Evolutionary conservation across 2,329 filamentous ascomycete genomes (phyloP).

Genomic region (Apiospora kogelbergensis): DNA sequence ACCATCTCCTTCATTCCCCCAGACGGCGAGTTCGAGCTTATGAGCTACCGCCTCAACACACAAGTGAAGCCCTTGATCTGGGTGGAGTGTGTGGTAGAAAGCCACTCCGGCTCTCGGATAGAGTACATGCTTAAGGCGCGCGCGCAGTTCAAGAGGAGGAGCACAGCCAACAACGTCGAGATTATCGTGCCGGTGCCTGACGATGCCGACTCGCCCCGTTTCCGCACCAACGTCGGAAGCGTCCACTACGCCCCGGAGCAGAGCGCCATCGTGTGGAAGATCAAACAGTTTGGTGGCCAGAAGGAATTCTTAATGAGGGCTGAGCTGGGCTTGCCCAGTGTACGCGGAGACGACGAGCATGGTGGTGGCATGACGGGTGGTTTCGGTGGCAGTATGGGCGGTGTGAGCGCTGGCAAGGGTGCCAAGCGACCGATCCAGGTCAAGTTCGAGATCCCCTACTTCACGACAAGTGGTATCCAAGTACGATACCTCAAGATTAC

Average conservation of each 20-base stretch:
- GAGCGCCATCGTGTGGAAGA: conserved; percentile 98
- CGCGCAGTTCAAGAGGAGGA: conserved; percentile 96
- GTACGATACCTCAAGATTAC: conserved; percentile 99
- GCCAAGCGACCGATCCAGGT: conserved; percentile 94
- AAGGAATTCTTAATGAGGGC: conserved; percentile 99
- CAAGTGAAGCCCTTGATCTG: conserved; percentile 98
- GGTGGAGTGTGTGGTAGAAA: conserved; percentile 98
- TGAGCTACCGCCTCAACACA: conserved; percentile 98
- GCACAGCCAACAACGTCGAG: conserved; percentile 97
- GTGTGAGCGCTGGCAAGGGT: conserved; percentile 79
- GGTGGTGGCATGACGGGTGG: conserved; percentile 97
- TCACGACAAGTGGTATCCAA: conserved; percentile 98
- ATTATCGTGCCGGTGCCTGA: conserved; percentile 97
- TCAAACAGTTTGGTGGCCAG: conserved; percentile 97
- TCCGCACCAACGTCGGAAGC: conserved; percentile 94
- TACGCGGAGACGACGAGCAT: conserved; percentile 92
- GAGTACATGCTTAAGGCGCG: conserved; percentile 99
- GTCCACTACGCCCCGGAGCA: conserved; percentile 98
- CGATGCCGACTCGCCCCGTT: conserved; percentile 92
- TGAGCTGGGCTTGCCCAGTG: conserved; percentile 89
- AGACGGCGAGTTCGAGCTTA: conserved; percentile 97
- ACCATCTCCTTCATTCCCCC: conserved; percentile 99
- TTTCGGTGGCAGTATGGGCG: conserved; percentile 95
- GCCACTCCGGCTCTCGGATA: conserved; percentile 90
- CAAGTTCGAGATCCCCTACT: conserved; percentile 99